Percentiles rank a stretch among this genome's conserved stretches.
Conservation (phyloP, 139 green algal genomes). For the Chlorella vulgaris region DNA sequence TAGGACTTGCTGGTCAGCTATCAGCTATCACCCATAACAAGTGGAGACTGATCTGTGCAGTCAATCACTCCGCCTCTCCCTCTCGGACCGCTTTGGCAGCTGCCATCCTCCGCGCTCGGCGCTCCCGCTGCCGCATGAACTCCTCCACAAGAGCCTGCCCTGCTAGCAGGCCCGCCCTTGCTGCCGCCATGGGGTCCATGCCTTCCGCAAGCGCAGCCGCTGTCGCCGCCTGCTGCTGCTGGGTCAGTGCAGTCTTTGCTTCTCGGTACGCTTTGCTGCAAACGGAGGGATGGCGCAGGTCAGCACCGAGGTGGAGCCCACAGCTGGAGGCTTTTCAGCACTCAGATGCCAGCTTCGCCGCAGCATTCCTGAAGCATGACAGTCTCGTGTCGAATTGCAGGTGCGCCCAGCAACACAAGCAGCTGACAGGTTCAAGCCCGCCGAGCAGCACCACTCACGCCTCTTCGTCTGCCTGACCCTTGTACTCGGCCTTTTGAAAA, state of each 20-base stretch:
- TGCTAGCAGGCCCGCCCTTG: constrained; percentile 3
- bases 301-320: background rate
- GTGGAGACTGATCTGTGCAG: too few relatives aligned
- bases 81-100: too few relatives aligned
- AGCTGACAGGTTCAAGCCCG: background rate
- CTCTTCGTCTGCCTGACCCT: background rate
- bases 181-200: background rate
- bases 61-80: too few relatives aligned
- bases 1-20: too few relatives aligned
- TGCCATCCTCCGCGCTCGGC: too few relatives aligned
- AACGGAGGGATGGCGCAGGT: background rate
- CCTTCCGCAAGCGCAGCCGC: constrained; percentile 10
- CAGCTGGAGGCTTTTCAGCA: background rate
- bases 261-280: constrained; percentile 14
- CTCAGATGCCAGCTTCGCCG: background rate
- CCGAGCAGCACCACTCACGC: background rate
- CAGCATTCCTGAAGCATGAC: background rate
- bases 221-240: constrained; percentile 14
- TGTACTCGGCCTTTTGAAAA: background rate
- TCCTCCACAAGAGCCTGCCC: background rate
- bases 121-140: background rate
- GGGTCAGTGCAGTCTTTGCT: background rate
- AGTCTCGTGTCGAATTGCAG: background rate
- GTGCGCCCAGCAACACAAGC: background rate
- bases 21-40: too few relatives aligned